Evolutionary conservation across 2,329 filamentous ascomycete species (phyloP), one percentile per base, ranked within the genome.

Genomic region (Zasmidium citrigriseum): DNA sequence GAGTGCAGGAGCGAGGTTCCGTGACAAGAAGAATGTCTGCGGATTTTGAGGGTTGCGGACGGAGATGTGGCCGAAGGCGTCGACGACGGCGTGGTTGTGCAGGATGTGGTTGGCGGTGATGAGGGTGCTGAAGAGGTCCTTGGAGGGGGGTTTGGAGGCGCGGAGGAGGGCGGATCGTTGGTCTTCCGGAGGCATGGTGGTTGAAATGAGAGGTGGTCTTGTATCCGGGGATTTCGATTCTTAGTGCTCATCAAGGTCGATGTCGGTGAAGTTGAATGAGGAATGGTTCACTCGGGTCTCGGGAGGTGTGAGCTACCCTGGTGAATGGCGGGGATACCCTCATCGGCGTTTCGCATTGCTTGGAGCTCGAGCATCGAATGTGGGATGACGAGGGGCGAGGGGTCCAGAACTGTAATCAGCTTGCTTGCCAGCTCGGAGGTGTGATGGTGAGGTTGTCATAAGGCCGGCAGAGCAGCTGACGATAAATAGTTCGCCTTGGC

Each of bases 21-120:
- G 70, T 18, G 77, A 72, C 65, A 81, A 73, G 72, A 76, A 80
- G 67, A 80, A 80, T 0, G 76, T 79, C 2, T 61, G 48, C 1
- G 68, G 64, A 52, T 75, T 68, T 46, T 73, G 68, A 0, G 73
- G 71, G 27, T 73, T 73, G 38, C 73, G 68, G 5, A 73, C 70
- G 18, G 65, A 70, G 51, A 75, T 68, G 65, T 74, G 72, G 7
- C 72, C 71, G 62, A 65, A 73, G 10, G 70, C 70, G 57, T 74
- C 72, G 51, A 73, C 65, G 47, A 58, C 51, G 21, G 44, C 27
- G 44, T 58, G 44, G 51, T 50, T 41, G 51, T 54, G 56, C 12
- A 54, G 51, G 50, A 54, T 73, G 56, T 75, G 73, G 58, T 72
- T 72, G 16, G 71, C 70, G 4, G 70, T 71, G 34, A 75, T 73